These are phyloP conservation scores for Penicillium sp. DNA, from an alignment of 2,329 filamentous ascomycete species.

Conservation along the genomic window DNA sequence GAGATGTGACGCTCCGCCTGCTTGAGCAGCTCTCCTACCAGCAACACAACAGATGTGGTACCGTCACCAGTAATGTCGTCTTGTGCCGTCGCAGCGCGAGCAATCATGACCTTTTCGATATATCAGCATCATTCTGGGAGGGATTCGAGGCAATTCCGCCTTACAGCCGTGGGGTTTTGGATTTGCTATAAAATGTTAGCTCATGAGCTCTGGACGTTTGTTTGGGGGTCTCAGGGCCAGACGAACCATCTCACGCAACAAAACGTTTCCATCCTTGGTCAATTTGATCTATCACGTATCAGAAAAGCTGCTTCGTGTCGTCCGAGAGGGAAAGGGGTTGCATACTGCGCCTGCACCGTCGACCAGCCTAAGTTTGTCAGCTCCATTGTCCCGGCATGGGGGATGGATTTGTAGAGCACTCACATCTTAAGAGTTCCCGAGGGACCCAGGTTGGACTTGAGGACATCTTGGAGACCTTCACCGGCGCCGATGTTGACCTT, in stretches of 20 bases:
- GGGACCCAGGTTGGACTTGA: slow-evolving; percentile 94
- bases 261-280: slow-evolving; percentile 96
- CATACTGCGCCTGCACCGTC: slow-evolving; percentile 63
- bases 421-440: slow-evolving; percentile 96
- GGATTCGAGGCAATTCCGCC: slow-evolving; percentile 19
- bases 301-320: slow-evolving; percentile 9
- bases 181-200: slow-evolving; percentile 67
- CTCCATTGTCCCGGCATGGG: slow-evolving; percentile 9
- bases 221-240: background rate
- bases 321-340: slow-evolving; percentile 14
- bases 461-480: slow-evolving; percentile 88
- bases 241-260: slow-evolving; percentile 65
- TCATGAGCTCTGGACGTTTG: slow-evolving; percentile 2
- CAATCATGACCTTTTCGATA: slow-evolving; percentile 62
- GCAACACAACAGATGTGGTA: slow-evolving; percentile 91
- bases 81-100: slow-evolving; percentile 87
- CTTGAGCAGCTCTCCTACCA: slow-evolving; percentile 96
- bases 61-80: slow-evolving; percentile 98
- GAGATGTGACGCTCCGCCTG: slow-evolving; percentile 95
- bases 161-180: slow-evolving; percentile 93
- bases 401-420: slow-evolving; percentile 18
- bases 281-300: slow-evolving; percentile 76
- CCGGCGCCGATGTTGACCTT: slow-evolving; percentile 96
- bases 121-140: slow-evolving; percentile 23
- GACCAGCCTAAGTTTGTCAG: slow-evolving; percentile 55